These are phyloP conservation scores for Iberis pinnata DNA, from an alignment of 345 rosid genomes.

Conservation along the genomic window DNA sequence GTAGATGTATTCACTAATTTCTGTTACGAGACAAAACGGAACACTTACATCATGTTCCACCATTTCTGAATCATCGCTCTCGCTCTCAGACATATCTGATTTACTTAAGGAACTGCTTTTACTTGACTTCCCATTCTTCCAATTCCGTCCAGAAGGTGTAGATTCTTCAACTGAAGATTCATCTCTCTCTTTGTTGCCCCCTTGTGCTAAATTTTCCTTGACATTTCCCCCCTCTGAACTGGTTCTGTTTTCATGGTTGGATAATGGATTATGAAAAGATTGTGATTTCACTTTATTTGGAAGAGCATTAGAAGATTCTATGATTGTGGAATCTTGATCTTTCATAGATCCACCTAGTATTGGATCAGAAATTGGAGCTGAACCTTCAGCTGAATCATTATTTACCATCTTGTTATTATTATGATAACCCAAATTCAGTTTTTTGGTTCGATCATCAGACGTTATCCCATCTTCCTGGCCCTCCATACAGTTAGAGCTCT, in stretches of 20 bases:
- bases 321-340: conserved; percentile 32
- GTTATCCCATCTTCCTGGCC: conserved; percentile 53
- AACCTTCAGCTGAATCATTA: conserved; percentile 37
- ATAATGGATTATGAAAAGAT: conserved; percentile 18
- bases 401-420: conserved; percentile 27
- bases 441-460: conserved; percentile 39
- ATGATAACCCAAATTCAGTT: conserved; percentile 26
- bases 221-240: conserved; percentile 14
- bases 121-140: conserved; percentile 35
- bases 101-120: conserved; percentile 32
- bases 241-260: conserved; percentile 15
- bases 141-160: conserved; percentile 30
- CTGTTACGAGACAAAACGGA: conserved; percentile 11
- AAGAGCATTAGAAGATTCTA: conserved; percentile 19
- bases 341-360: conserved; percentile 34
- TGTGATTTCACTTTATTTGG: conserved; percentile 23
- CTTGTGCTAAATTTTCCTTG: conserved; percentile 36
- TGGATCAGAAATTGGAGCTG: conserved; percentile 42
- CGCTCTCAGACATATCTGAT: conserved; percentile 48
- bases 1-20: neutral
- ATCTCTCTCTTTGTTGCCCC: conserved; percentile 25
- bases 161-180: conserved; percentile 28
- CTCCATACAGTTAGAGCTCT: conserved; percentile 41
- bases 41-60: conserved; percentile 85
- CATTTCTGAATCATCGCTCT: conserved; percentile 67